Base-by-base conservation (phyloP, 345 rosid species). In the Fremontodendron californicum region DNA sequence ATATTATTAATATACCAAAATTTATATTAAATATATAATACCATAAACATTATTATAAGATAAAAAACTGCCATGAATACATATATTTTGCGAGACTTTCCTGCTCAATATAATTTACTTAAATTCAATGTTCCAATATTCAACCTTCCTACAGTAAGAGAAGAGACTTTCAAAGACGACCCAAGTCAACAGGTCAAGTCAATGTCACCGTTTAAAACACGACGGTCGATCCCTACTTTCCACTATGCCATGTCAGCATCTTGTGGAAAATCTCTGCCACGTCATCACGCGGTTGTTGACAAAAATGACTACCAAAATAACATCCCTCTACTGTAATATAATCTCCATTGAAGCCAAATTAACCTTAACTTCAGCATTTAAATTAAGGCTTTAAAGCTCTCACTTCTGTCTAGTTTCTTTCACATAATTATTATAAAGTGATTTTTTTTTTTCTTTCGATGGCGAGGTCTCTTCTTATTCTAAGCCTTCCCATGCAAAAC, bases 401-500 rank as follows among this genome's bases (percentile, higher is more conserved):
- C 40, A 35, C 8, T 46, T 8, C 27, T 6, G 11, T 33, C n/a
- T 25, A 35, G 18, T 11, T 42, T 43, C 33, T 48, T 23, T 18
- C 68, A 21, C 58, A 21, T 16, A 27, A 15, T 29, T 2, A 15
- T 5, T 16, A 29, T 9, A 12, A 10, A 33, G 35, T 33, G 35
- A 33, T 1, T 33, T 33, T 9, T 1, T 45, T 45, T 12, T 69
- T 9, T 45, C 6, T 23, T 42, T 18, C 67, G 49, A 83, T 81
- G 83, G 80, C 72, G 9, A 86, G 81, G 79, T 65, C 75, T 15
- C 62, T 81, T 0, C 25, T n/a, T 15, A 39, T 75, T 0, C 16
- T 43, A 25, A 64, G n/a, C 55, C 23, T 54, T 15, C 16, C 51
- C 48, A 55, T 19, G n/a, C 46, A 61, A 58, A 71, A 71, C 57